Evolutionary conservation across 2,329 filamentous ascomycete genomes (phyloP).

Genomic region (Grosmannia penicillata): DNA sequence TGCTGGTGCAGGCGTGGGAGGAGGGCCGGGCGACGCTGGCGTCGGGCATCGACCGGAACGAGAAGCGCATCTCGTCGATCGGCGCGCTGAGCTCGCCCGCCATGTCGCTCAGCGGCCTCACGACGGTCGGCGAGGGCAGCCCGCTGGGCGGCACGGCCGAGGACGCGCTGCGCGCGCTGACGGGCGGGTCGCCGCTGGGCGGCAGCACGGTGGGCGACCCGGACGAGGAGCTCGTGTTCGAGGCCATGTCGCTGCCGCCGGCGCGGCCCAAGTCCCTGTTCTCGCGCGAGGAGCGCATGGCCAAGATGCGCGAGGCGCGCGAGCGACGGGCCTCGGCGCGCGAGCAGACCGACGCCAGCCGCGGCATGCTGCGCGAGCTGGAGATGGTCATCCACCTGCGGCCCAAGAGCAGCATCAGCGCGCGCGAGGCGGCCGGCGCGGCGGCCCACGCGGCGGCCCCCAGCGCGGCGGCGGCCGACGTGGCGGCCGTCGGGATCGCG

Average conservation of each 20-base stretch:
- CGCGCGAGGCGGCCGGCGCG: not conserved
- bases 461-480: too few species aligned
- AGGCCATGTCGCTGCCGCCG: conserved; percentile 67
- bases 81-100: conserved; percentile 44
- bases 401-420: conserved; percentile 4
- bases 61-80: conserved; percentile 52
- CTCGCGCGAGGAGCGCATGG: conserved; percentile 74
- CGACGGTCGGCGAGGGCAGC: conserved; percentile 38
- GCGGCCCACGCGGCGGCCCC: not conserved
- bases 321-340: conserved; percentile 55
- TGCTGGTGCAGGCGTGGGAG: conserved; percentile 74
- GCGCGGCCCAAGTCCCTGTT: conserved; percentile 50
- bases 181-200: conserved; percentile 37
- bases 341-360: conserved; percentile 66
- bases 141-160: conserved; percentile 19
- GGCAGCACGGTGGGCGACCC: conserved; percentile 29
- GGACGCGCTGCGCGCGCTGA: conserved; percentile 63
- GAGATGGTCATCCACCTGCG: conserved; percentile 65
- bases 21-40: conserved; percentile 72
- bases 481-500: too few species aligned
- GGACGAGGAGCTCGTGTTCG: conserved; percentile 71
- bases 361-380: conserved; percentile 82
- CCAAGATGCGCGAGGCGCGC: conserved; percentile 77
- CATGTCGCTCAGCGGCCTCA: conserved; percentile 52
- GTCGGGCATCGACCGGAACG: conserved; percentile 67